Evolutionary conservation across 495 filamentous ascomycete genomes (phyloP).

Genomic region (Acidiella bohemica): DNA sequence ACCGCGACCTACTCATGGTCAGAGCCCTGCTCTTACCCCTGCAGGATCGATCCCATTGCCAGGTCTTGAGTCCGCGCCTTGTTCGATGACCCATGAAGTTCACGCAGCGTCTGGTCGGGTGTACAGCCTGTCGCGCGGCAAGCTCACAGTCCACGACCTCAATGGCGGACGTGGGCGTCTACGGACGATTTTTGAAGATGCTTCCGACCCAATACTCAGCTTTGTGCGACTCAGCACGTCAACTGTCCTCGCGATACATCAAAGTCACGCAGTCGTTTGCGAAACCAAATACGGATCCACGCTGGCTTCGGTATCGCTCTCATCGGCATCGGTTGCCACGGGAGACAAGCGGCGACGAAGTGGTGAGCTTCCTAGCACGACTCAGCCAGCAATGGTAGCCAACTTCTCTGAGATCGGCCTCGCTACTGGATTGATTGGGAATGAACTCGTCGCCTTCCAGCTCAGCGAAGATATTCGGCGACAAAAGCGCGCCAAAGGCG

Average conservation of each 20-base stretch:
- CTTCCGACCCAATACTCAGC: conserved; percentile 5
- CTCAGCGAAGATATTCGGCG: conserved; percentile 10
- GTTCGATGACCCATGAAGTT: conserved; percentile 39
- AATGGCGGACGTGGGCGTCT: conserved; percentile 33
- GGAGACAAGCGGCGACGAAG: too few relatives aligned
- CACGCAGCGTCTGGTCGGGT: conserved; percentile 44
- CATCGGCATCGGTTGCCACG: too few relatives aligned
- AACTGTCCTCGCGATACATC: conserved; percentile 19
- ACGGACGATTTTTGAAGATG: conserved; percentile 26
- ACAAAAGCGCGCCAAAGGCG: conserved; percentile 13
- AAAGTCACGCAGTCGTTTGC: conserved; percentile 21
- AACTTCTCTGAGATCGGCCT: conserved; percentile 22
- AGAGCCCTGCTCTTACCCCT: conserved; percentile 3
- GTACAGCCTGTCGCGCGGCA: conserved; percentile 34
- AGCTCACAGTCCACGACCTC: conserved; percentile 40
- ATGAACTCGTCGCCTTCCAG: conserved; percentile 25
- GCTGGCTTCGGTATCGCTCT: conserved; percentile 17
- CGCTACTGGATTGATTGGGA: conserved; percentile 17
- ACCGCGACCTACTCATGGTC: conserved; percentile 12
- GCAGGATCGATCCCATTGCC: too few relatives aligned
- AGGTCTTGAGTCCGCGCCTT: too few relatives aligned
- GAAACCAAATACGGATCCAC: conserved; percentile 28
- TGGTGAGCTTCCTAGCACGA: too few relatives aligned
- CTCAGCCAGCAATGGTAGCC: neutral
- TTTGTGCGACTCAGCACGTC: conserved; percentile 35